Evolutionary conservation across 345 rosid genomes (phyloP), one percentile per base, ranked within the genome.

Genomic region (Cardamine chenopodiifolia): DNA sequence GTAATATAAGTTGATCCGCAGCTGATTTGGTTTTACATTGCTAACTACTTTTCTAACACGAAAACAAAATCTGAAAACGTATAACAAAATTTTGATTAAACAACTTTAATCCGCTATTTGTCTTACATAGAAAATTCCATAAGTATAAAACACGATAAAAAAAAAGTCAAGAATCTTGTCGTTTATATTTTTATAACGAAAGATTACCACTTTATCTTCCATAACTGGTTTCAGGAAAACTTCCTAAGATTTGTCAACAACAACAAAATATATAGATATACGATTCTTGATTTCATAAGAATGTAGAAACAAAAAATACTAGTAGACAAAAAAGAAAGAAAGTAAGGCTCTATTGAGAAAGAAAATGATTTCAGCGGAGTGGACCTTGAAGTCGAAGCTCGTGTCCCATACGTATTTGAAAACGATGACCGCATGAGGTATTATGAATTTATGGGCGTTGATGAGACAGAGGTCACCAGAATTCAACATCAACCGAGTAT

Each of bases 381-480:
- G n/a, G n/a, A n/a, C n/a, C n/a, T n/a, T 65, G 50, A 66, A 15
- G 17, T 74, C 50, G 49, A n/a, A 74, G 34, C 59, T 74, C 2
- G 59, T 64, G 54, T 65, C 72, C 78, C 78, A 74, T 5, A 35
- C 70, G 40, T 74, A 74, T 2, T 2, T 57, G 66, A 74, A 74
- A 55, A 18, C 40, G 39, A 56, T 9, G 39, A n/a, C 50, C 6
- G 14, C 4, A n/a, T 55, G 47, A 2, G 71, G 59, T 18, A 1
- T 11, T 6, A 73, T 26, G 66, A 12, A 8, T 4, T 11, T 45
- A 19, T 50, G 72, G 23, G 48, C 34, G 64, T 66, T 56, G 31
- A 66, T 6, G 23, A 73, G 70, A 54, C 77, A 73, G 4, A 19
- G 0, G 47, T 73, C 47, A 45, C 39, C 71, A 7, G 64, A 2